Base-by-base conservation (phyloP, 768 basidiomycete species). In the Amanita jacksonii region DNA sequence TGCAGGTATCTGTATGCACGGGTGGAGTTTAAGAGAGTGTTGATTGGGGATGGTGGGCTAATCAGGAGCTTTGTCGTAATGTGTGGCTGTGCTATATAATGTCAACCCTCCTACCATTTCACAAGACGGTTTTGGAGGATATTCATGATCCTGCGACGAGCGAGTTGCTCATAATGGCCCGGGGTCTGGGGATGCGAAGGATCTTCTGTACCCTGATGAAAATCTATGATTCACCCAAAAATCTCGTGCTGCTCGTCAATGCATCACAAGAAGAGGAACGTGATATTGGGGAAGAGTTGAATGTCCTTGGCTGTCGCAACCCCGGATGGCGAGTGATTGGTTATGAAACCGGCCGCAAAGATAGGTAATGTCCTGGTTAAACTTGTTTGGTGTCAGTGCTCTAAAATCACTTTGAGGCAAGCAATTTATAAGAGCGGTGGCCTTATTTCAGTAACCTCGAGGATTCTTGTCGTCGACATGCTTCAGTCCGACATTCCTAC, bases 401-500 rank as follows among this genome's bases (percentile, higher is more conserved):
- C 8, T 28, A 45, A n/a, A 51, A 25, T 22, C 25, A 41, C 31
- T 38, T 24, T n/a, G 20, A 89, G 92, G 54, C 84, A 90, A 63
- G 76, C 76, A 31, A 61, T 97, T 42, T 97, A 97, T 66, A 82
- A 83, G 48, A 73, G 74, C 47, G 94, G 94, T 3, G 93, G 93
- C 4, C 67, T 98, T 1, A 73, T 98, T 38, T 88, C 88, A 5
- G 83, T 97, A 23, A 98, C 96, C 0, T 92, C 89, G 19, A 80
- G 89, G 15, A 98, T 99, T 52, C 68, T 98, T 9, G 85, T 94
- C 18, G 92, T 94, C 42, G 96, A 99, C 58, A 86, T 98, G 79
- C 65, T 99, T 23, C 84, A 84, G 57, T 72, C 76, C 19, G 85
- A 88, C 55, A 77, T 98, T 22, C 92, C 93, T 1, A 81, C 75